Evolutionary conservation across 2,329 filamentous ascomycete species (phyloP).

Genomic region (Dactylellina leptospora): DNA sequence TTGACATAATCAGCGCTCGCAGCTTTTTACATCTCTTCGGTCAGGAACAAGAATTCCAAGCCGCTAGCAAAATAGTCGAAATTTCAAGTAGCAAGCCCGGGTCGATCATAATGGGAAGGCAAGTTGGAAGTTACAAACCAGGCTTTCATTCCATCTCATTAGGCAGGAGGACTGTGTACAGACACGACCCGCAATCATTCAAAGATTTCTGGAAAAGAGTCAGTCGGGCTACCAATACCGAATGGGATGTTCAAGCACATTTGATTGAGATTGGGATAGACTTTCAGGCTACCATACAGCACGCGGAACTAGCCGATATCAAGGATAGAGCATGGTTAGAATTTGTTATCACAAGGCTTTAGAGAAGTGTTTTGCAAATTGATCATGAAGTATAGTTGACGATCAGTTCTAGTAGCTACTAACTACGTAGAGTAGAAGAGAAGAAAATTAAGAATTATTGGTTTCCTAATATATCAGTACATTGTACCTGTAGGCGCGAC

Average conservation of each 20-base stretch:
- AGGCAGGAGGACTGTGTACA: constrained; percentile 55
- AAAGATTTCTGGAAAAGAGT: constrained; percentile 60
- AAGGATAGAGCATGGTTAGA: constrained; percentile 30
- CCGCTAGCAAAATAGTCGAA: constrained; percentile 56
- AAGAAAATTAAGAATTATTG: neutral
- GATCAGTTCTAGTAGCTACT: neutral
- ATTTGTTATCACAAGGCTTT: constrained; percentile 30
- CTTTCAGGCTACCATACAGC: neutral
- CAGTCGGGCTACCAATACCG: constrained; percentile 23
- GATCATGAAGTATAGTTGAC: neutral
- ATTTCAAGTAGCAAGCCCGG: constrained; percentile 58
- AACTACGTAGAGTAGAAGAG: neutral
- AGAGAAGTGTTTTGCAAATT: constrained; percentile 9
- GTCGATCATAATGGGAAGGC: constrained; percentile 59
- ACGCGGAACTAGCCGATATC: constrained; percentile 1
- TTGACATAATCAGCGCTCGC: constrained; percentile 58
- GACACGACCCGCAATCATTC: constrained; percentile 59
- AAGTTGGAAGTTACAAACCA: constrained; percentile 54
- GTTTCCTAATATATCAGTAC: constrained; percentile 6
- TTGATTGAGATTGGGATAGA: constrained; percentile 27
- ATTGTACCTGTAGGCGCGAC: constrained; percentile 21
- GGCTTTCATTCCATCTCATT: constrained; percentile 47
- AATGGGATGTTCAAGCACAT: constrained; percentile 39
- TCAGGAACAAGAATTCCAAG: constrained; percentile 57
- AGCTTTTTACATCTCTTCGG: constrained; percentile 59